A percentile compares a stretch with the other conserved stretches of the same genome.
Conservation (phyloP, 495 filamentous ascomycete species). For the Durotheca rogersii region DNA sequence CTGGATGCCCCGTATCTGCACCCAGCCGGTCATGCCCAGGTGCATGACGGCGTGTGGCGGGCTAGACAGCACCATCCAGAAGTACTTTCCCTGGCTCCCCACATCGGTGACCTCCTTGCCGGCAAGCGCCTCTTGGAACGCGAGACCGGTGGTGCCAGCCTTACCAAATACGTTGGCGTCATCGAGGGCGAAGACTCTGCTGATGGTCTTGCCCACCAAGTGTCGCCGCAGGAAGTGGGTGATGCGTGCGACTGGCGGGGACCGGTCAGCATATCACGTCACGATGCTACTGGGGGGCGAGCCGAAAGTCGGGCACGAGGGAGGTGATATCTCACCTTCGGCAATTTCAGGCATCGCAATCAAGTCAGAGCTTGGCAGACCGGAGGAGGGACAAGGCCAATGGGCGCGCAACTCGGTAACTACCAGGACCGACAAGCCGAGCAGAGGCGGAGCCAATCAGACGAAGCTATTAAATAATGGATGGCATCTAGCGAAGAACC, state of each 20-base stretch:
- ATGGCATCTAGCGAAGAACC: too few relatives aligned
- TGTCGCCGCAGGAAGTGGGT: constrained; percentile 80
- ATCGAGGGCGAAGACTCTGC: constrained; percentile 66
- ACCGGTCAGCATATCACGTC: too few relatives aligned
- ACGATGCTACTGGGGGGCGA: not conserved
- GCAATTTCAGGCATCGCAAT: constrained; percentile 74
- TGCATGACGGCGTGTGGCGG: constrained; percentile 90
- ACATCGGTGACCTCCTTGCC: constrained; percentile 76
- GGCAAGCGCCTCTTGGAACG: constrained; percentile 69
- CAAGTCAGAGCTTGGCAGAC: not conserved
- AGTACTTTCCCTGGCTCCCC: constrained; percentile 91
- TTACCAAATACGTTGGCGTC: constrained; percentile 86
- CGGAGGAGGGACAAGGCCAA: too few relatives aligned
- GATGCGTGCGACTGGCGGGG: constrained; percentile 79
- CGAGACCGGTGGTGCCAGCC: constrained; percentile 70
- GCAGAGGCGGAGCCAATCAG: constrained; percentile 19
- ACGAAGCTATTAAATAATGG: constrained; percentile 6
- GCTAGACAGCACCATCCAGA: constrained; percentile 62
- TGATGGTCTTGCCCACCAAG: constrained; percentile 78
- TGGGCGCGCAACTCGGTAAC: too few relatives aligned
- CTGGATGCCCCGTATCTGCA: constrained; percentile 75
- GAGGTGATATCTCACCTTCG: constrained; percentile 53
- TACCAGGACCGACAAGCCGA: constrained; percentile 24
- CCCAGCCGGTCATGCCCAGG: constrained; percentile 87
- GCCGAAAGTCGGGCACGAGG: not conserved